Conservation (phyloP, 805 yeast species). For the Yueomyces sinensis region DNA sequence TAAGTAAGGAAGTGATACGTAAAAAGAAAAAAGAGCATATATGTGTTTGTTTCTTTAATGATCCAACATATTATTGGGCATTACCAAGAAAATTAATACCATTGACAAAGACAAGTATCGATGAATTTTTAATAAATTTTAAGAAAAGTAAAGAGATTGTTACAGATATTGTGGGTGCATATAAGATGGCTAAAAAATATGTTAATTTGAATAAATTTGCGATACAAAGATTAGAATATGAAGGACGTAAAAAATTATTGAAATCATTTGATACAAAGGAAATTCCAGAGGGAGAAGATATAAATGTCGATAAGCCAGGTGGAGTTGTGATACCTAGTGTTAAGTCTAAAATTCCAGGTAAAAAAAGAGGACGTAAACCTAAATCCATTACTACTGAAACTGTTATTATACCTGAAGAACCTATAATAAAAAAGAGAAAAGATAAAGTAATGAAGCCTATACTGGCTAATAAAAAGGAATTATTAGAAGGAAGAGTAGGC, state of each 20-base stretch:
- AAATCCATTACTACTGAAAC: background rate
- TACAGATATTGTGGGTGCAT: constrained; percentile 17
- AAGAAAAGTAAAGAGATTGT: constrained; percentile 4
- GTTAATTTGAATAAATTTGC: constrained; percentile 13
- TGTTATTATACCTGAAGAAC: background rate
- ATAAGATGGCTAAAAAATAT: constrained; percentile 16
- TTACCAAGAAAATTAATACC: constrained; percentile 15
- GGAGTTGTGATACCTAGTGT: background rate
- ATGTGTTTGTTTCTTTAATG: constrained; percentile 25
- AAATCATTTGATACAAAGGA: constrained; percentile 7
- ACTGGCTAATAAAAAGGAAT: no score
- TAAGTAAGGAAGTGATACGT: constrained; percentile 19
- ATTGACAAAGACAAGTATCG: constrained; percentile 7
- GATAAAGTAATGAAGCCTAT: background rate
- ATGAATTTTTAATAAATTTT: constrained; percentile 9
- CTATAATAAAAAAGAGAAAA: background rate
- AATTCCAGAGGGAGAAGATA: background rate
- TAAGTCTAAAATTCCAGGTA: background rate
- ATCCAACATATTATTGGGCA: constrained; percentile 25
- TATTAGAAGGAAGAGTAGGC: background rate
- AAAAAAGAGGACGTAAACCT: background rate
- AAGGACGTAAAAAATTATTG: constrained; percentile 12
- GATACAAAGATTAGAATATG: constrained; percentile 12
- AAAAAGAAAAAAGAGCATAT: constrained; percentile 14
- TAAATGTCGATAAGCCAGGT: background rate